Conservation (phyloP, 371 early-diverging fungal genomes). For the Mortierella sp. region DNA sequence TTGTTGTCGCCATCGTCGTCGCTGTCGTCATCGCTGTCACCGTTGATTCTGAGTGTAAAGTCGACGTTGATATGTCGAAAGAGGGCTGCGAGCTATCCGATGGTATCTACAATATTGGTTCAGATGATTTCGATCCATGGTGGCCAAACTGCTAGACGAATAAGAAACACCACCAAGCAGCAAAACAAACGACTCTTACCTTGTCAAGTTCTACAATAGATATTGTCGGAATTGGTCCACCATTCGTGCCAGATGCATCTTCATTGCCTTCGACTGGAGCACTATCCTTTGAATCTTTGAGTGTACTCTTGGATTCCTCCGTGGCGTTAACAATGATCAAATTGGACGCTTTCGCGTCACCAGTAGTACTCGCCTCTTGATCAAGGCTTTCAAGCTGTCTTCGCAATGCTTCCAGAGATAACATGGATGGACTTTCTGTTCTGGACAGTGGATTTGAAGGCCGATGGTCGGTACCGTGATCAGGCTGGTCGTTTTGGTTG, state of each 20-base stretch:
- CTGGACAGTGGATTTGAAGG: neutral
- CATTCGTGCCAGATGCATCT: neutral
- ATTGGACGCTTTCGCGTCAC: neutral
- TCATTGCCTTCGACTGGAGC: neutral
- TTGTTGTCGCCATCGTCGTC: conserved; percentile 8
- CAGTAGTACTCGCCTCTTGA: neutral
- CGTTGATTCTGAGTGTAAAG: conserved; percentile 26
- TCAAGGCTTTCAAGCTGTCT: conserved; percentile 18
- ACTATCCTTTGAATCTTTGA: neutral
- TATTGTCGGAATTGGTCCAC: neutral
- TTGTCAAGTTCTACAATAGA: conserved; percentile 29
- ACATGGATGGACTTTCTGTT: neutral
- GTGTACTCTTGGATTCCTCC: too few relatives aligned
- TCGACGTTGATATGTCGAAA: conserved; percentile 28
- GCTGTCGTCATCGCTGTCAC: conserved; percentile 16
- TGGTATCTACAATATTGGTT: conserved; percentile 35
- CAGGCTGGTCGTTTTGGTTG: conserved; percentile 20
- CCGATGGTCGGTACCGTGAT: neutral
- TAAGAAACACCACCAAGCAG: neutral
- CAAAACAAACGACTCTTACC: conserved; percentile 8
- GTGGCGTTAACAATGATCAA: too few relatives aligned
- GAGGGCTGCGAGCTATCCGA: conserved; percentile 35
- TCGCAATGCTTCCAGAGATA: conserved; percentile 29
- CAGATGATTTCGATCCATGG: conserved; percentile 25
- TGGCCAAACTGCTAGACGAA: neutral